A percentile compares a stretch with the other conserved stretches of the same genome.
Evolutionary conservation across 2,329 filamentous ascomycete species (phyloP).

Genomic region (Trichoderma polysporum): DNA sequence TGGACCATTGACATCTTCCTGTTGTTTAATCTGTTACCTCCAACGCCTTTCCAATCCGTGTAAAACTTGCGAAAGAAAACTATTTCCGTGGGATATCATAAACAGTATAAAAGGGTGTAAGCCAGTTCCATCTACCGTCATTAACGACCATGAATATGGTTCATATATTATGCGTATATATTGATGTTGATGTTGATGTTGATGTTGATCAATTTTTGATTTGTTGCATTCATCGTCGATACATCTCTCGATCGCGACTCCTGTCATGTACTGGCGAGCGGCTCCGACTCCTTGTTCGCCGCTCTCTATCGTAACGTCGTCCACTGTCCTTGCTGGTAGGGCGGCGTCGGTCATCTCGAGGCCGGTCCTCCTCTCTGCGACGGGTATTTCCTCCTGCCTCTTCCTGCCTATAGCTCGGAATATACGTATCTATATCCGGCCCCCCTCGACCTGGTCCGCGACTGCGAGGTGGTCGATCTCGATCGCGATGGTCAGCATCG

Average conservation of each 20-base stretch:
- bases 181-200: not conserved
- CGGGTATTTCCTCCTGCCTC: constrained; percentile 29
- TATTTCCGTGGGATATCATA: constrained; percentile 19
- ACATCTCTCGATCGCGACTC: constrained; percentile 44
- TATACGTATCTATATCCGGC: constrained; percentile 50
- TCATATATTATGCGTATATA: not conserved
- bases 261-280: constrained; percentile 40
- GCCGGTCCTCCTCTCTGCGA: constrained; percentile 38
- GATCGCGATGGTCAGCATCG: constrained; percentile 43
- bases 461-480: constrained; percentile 39
- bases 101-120: not conserved
- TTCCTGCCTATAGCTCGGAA: constrained; percentile 46
- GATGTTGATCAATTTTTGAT: not conserved
- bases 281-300: constrained; percentile 42
- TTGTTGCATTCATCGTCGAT: constrained; percentile 38
- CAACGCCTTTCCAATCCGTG: constrained; percentile 2
- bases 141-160: not conserved
- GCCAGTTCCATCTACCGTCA: not conserved
- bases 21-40: not conserved
- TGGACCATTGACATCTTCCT: not conserved
- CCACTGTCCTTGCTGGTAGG: constrained; percentile 37
- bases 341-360: constrained; percentile 30
- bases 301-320: constrained; percentile 43
- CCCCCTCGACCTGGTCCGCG: constrained; percentile 33
- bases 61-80: not conserved